Evolutionary conservation across 768 basidiomycete genomes (phyloP).

Genomic region (Paxillus involutus): DNA sequence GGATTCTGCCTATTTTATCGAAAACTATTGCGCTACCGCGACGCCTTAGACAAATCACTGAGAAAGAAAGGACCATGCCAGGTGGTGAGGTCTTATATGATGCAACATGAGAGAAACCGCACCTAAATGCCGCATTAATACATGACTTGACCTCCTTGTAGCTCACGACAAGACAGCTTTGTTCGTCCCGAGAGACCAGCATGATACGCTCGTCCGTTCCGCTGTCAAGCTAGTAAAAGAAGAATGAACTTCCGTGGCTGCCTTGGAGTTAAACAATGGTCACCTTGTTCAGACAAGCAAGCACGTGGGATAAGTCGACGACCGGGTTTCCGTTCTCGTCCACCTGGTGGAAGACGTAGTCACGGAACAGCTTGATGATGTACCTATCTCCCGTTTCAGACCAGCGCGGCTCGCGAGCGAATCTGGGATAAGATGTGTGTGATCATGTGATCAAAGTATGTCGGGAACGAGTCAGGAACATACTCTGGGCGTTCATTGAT

Average conservation of each 20-base stretch:
- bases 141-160: conserved; percentile 90
- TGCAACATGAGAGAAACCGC: conserved; percentile 28
- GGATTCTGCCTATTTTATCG: conserved; percentile 65
- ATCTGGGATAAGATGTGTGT: conserved; percentile 48
- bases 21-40: conserved; percentile 16
- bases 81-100: neutral
- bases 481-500: conserved; percentile 99
- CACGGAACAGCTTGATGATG: conserved; percentile 96
- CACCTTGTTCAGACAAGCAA: conserved; percentile 93
- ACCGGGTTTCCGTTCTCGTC: conserved; percentile 89
- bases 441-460: neutral
- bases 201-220: conserved; percentile 94
- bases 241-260: neutral
- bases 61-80: neutral
- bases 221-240: conserved; percentile 69
- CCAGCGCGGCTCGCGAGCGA: conserved; percentile 95
- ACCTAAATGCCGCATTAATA: conserved; percentile 84
- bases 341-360: conserved; percentile 97
- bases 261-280: conserved; percentile 14
- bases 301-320: conserved; percentile 86
- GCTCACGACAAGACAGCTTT: conserved; percentile 90
- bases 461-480: conserved; percentile 28
- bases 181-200: conserved; percentile 94
- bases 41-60: conserved; percentile 47
- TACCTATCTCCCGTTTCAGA: conserved; percentile 98